These are phyloP conservation scores for Lactifluus hygrophoroides DNA, from an alignment of 768 basidiomycete genomes.

Conservation along the genomic window DNA sequence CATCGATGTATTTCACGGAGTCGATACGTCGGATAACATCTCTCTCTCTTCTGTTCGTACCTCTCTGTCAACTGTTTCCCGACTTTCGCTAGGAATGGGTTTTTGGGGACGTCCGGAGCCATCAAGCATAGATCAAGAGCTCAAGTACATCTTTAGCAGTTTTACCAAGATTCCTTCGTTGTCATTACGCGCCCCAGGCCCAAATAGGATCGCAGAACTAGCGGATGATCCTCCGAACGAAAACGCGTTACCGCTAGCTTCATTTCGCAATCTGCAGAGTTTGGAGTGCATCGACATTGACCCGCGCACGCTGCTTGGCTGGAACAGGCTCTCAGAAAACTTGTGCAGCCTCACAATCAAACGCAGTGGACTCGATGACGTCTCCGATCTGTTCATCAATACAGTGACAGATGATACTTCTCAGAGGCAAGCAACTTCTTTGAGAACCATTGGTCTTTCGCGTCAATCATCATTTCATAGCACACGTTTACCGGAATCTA, in stretches of 20 bases:
- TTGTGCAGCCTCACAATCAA: constrained; percentile 67
- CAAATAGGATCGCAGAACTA: constrained; percentile 60
- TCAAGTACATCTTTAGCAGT: constrained; percentile 81
- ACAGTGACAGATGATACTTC: constrained; percentile 71
- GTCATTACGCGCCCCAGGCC: constrained; percentile 52
- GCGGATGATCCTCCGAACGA: constrained; percentile 58
- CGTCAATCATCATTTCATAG: constrained; percentile 40
- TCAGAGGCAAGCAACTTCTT: constrained; percentile 46
- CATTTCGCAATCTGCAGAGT: constrained; percentile 76
- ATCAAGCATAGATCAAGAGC: constrained; percentile 56
- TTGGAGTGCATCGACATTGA: constrained; percentile 76
- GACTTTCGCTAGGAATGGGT: constrained; percentile 58
- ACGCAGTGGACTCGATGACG: constrained; percentile 74
- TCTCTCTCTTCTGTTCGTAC: constrained; percentile 71
- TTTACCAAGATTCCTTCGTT: constrained; percentile 88
- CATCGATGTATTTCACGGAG: constrained; percentile 44
- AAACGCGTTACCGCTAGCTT: constrained; percentile 71
- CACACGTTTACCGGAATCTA: constrained; percentile 47
- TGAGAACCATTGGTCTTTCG: constrained; percentile 32
- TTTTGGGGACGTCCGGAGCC: constrained; percentile 65
- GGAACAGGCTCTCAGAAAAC: constrained; percentile 68
- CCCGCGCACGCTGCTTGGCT: constrained; percentile 72
- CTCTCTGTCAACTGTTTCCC: constrained; percentile 68
- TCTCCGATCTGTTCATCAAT: constrained; percentile 66
- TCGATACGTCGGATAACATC: constrained; percentile 63